Conservation (phyloP, 2,329 filamentous ascomycete species). For the Microdochium paspali region DNA sequence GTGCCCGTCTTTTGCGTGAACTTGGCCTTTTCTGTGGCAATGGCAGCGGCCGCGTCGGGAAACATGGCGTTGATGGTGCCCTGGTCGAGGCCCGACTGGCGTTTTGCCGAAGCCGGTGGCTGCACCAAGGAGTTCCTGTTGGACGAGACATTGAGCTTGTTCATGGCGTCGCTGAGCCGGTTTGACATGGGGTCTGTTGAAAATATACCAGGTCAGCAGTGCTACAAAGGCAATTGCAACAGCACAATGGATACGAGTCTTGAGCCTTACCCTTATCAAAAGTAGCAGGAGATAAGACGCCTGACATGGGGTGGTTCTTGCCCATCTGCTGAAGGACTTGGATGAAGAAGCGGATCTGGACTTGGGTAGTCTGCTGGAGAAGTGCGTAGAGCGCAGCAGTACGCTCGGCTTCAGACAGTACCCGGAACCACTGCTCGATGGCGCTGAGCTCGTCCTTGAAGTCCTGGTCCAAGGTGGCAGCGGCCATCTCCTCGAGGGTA, state of each 20-base stretch:
- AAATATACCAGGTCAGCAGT: neutral
- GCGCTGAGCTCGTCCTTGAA: conserved; percentile 99
- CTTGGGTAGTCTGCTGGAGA: conserved; percentile 95
- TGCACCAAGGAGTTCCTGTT: conserved; percentile 80
- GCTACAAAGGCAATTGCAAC: neutral
- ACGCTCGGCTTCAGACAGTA: conserved; percentile 90
- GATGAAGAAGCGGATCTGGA: conserved; percentile 98
- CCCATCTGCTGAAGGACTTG: conserved; percentile 99
- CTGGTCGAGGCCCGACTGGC: conserved; percentile 88
- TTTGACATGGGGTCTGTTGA: conserved; percentile 86
- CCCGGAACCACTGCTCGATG: conserved; percentile 99
- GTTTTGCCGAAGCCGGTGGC: conserved; percentile 69
- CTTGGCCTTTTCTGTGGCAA: conserved; percentile 95
- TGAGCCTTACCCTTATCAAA: conserved; percentile 77
- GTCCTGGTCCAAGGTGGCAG: conserved; percentile 95
- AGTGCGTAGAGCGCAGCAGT: conserved; percentile 93
- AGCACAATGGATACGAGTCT: too few species aligned
- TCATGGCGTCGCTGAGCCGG: conserved; percentile 92
- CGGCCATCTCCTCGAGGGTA: conserved; percentile 98
- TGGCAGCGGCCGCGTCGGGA: conserved; percentile 94
- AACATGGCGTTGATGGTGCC: conserved; percentile 98
- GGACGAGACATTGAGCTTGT: conserved; percentile 80
- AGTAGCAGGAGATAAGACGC: conserved; percentile 85
- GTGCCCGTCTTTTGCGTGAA: conserved; percentile 93
- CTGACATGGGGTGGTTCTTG: conserved; percentile 94